Evolutionary conservation across 176 grass and related monocot genomes (phyloP), one percentile per base, ranked within the genome.

Genomic region (Carex parvula): DNA sequence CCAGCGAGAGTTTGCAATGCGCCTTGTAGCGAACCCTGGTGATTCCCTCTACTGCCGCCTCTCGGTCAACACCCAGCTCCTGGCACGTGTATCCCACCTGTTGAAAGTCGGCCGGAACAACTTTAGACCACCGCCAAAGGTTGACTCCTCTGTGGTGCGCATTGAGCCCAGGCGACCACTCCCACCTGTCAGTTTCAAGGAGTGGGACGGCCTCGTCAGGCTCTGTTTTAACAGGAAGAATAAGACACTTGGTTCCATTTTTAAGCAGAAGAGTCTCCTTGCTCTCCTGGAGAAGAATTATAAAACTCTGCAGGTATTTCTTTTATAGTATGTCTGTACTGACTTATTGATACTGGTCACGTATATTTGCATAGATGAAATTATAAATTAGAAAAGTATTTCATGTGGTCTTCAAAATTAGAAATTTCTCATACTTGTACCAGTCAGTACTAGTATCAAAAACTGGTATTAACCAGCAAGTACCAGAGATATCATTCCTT

Each of bases 1-100:
- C 79, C 96, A 98, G 67, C 91, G 86, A 59, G 96, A 98, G 79
- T 98, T 98, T 86, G 93, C 93, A 30, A 95, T 95, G 92, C 91
- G 96, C 78, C 86, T 98, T 46, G 93, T 95, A 13, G 96, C 96
- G 29, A 91, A 92, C 8, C 89, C 96, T 2, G 95, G 96, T 52
- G 96, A 98, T 46, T 90, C 50, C 37, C 93, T 98, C 33, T 98
- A 98, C 65, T 95, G 96, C 20, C 93, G 93, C 57, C 93, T 98
- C n/a, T 95, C 96, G 0, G 96, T 98, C 74, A 98, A 98, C 15
- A 87, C 92, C 20, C 96, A 98, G 59, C 89, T 98, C 26, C 77
- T 98, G 52, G 90, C 96, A 17, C 91, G 96, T 32, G 90, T 95
- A 2, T 95, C 91, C 22, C 96, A 98, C 87, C 89, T 98, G 10